Conservation (phyloP, 139 green algal genomes). For the Chara braunii region DNA sequence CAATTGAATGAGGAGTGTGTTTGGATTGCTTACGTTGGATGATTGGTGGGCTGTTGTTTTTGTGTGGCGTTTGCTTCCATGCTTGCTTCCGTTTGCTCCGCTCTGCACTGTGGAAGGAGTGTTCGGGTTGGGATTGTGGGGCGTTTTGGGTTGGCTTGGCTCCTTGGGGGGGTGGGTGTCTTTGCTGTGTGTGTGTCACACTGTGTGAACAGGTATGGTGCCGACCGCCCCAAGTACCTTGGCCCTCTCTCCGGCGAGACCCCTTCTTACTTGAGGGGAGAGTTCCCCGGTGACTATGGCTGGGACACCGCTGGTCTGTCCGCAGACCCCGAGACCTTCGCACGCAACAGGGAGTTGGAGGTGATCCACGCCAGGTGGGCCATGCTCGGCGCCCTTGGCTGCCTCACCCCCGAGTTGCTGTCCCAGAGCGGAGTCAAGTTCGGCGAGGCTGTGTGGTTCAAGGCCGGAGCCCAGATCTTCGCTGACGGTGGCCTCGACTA, state of each 20-base stretch:
- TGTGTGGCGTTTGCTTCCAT: no score
- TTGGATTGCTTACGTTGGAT: no score
- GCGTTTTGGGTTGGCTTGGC: background rate
- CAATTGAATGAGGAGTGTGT: no score
- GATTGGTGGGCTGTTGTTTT: no score
- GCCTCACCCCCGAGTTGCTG: constrained; percentile 33
- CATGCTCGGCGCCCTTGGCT: constrained; percentile 69
- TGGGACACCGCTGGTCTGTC: constrained; percentile 95
- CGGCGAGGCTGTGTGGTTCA: constrained; percentile 67
- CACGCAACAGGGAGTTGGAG: constrained; percentile 83
- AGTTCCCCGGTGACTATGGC: constrained; percentile 48
- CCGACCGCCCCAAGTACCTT: constrained; percentile 44
- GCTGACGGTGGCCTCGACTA: constrained; percentile 52
- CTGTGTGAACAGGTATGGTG: constrained; percentile 30
- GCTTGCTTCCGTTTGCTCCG: no score
- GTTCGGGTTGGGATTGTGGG: no score
- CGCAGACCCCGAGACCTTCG: constrained; percentile 67
- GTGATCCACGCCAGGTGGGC: constrained; percentile 96
- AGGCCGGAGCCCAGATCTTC: constrained; percentile 78
- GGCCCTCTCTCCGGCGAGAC: constrained; percentile 36
- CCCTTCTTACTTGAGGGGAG: constrained; percentile 36
- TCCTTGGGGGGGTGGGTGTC: no score
- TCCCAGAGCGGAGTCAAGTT: constrained; percentile 8
- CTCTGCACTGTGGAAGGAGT: constrained; percentile 3
- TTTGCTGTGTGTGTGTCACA: no score